Evolutionary conservation across 2,329 filamentous ascomycete genomes (phyloP).

Genomic region (Microthyrium microscopicum): DNA sequence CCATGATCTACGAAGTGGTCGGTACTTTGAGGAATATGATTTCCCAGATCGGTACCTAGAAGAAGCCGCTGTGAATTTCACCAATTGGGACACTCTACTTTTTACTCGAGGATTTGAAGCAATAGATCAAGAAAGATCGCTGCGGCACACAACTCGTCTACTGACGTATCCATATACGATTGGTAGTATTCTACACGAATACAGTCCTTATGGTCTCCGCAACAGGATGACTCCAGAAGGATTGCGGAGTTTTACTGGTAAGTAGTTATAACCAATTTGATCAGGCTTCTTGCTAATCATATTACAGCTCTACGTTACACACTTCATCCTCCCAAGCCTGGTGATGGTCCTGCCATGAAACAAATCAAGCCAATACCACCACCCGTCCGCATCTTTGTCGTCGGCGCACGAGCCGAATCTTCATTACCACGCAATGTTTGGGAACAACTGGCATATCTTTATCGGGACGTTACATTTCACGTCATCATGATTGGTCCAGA

Average conservation of each 20-base stretch:
- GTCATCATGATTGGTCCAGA: slow-evolving; percentile 91
- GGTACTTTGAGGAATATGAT: slow-evolving; percentile 85
- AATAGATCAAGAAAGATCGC: slow-evolving; percentile 73
- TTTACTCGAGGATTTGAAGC: slow-evolving; percentile 86
- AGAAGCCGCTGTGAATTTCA: slow-evolving; percentile 89
- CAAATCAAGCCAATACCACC: slow-evolving; percentile 72
- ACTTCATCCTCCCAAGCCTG: slow-evolving; percentile 69
- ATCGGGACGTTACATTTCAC: slow-evolving; percentile 81
- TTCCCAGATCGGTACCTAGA: slow-evolving; percentile 83
- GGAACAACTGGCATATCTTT: slow-evolving; percentile 86
- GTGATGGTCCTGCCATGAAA: slow-evolving; percentile 57
- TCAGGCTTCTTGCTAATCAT: slow-evolving; percentile 7
- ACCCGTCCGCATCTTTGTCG: slow-evolving; percentile 77
- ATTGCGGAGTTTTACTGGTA: slow-evolving; percentile 83
- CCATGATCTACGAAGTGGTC: slow-evolving; percentile 78
- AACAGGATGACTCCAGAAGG: slow-evolving; percentile 70
- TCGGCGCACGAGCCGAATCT: slow-evolving; percentile 93
- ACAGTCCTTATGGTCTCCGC: slow-evolving; percentile 79
- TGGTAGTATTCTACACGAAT: slow-evolving; percentile 78
- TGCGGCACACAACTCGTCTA: slow-evolving; percentile 84
- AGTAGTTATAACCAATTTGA: slow-evolving; percentile 18
- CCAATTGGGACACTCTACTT: slow-evolving; percentile 93
- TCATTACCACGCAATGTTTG: slow-evolving; percentile 87
- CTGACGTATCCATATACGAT: slow-evolving; percentile 89
- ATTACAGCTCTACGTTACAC: slow-evolving; percentile 70